Evolutionary conservation across 2,329 filamentous ascomycete species (phyloP).

Genomic region (Sphaerulina populicola): DNA sequence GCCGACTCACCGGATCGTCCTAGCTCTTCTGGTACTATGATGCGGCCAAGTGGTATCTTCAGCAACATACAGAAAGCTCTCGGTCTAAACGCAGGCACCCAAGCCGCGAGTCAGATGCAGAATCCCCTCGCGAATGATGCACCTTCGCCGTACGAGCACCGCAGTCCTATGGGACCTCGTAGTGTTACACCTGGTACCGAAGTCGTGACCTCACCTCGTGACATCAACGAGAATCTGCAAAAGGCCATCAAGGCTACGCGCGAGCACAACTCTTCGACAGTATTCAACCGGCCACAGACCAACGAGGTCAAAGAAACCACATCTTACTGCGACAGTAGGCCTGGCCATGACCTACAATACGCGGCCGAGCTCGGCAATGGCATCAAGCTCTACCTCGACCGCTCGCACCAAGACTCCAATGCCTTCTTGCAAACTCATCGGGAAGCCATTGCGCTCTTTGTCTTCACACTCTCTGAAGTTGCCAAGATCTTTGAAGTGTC

Average conservation of each 20-base stretch:
- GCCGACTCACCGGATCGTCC: conserved; percentile 50
- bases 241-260: conserved; percentile 72
- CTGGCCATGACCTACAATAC: conserved; percentile 64
- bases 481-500: conserved; percentile 64
- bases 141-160: conserved; percentile 31
- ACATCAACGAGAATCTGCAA: conserved; percentile 60
- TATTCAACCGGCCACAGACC: conserved; percentile 67
- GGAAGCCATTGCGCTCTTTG: conserved; percentile 60
- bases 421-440: conserved; percentile 55
- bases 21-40: conserved; percentile 21
- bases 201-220: conserved; percentile 37
- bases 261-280: conserved; percentile 60
- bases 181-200: conserved; percentile 26
- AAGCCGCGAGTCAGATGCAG: conserved; percentile 33
- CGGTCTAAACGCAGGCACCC: conserved; percentile 38
- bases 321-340: conserved; percentile 74
- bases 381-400: conserved; percentile 65
- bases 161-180: conserved; percentile 19
- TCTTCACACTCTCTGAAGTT: conserved; percentile 59
- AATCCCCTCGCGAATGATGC: conserved; percentile 29
- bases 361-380: conserved; percentile 61
- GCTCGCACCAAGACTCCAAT: conserved; percentile 43
- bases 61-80: conserved; percentile 55
- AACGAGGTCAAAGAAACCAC: conserved; percentile 66
- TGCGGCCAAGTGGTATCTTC: conserved; percentile 53